Base-by-base conservation (phyloP, 768 basidiomycete genomes). In the Lactifluus pinguis region DNA sequence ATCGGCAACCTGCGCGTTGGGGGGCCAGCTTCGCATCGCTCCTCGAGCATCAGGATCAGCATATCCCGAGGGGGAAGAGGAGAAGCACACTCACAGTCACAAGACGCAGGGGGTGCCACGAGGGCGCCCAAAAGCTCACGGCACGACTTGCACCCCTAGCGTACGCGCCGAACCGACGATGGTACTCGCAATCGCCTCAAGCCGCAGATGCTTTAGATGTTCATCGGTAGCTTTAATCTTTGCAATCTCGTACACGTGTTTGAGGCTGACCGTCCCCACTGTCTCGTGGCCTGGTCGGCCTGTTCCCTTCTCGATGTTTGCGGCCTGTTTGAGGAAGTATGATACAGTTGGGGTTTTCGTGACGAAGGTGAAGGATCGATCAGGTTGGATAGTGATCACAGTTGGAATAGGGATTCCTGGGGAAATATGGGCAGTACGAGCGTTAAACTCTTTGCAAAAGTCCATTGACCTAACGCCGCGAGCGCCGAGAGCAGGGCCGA, bases 371-470 rank as follows among this genome's bases (percentile, higher is more conserved):
- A 99, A 99, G 56, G 95, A 83, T 63, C 94, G 87, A 78, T 99
- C 97, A 57, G 95, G 91, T 68, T 92, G 86, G 61, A 99, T 87
- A 57, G 84, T 90, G 69, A 99, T 95, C 63, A 87, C 75, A n/a
- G 94, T 97, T 10, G 97, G 95, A 42, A 83, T 83, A 7, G 97
- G 95, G 10, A 89, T 82, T 39, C 92, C 92, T 17, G 87, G 84
- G 63, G 85, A 82, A 41, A 95, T 80, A 71, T 92, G 87, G 36
- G 91, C 87, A 19, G 95, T 98, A 65, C 87, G 86, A n/a, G 95
- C 95, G 71, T 99, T 99, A 77, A 98, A 99, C 72, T 98, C 94
- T 73, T 98, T 99, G 80, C 94, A 97, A 71, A 99, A 99, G 76
- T 99, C 97, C 89, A 98, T 98, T 30, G 94, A 93, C 76, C 97